Evolutionary conservation across 768 basidiomycete genomes (phyloP), one percentile per base, ranked within the genome.

Genomic region (Auriscalpium microsporum): DNA sequence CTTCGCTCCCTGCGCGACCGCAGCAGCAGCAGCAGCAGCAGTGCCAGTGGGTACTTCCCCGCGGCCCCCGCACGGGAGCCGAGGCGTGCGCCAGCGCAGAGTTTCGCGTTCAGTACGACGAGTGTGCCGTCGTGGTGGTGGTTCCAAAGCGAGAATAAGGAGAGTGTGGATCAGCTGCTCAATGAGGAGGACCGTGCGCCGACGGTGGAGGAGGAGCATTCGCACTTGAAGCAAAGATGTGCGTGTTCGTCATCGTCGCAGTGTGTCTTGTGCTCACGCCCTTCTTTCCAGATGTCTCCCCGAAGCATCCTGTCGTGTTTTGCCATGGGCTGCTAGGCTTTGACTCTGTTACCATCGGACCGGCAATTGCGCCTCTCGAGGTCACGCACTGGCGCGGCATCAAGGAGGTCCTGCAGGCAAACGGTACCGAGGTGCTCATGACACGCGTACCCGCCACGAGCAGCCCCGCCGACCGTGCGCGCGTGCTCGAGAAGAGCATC

Each of bases 311-410:
- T 0, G 71, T 97, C 46, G 87, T 98, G 1, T 97, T 98, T 70
- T 98, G 95, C 62, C 95, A 98, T 66, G 95, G 94, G 9, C 78
- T 96, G 1, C 78, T 97, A 8, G 91, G 92, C 1, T 94, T 94
- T 60, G 91, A 94, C 66, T 85, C 83, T 0, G 80, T 94, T 61
- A 87, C 82, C 3, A 85, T 92, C 21, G 87, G 88, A 1, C 83
- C 79, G 2, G 72, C 85, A 46, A 88, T 86, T 55, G 83, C 86
- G 11, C 84, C 91, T 4, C 63, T 97, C 16, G 84, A 94, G 64
- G 91, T 99, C 44, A 78, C 87, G 2, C 94, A 99, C 68, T 99
- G 96, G 96, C 81, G 95, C 38, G 96, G 96, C 8, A 95, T 99
- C 60, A 86, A 88, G 64, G 91, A 97, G 67, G 93, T 89, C 16